These are phyloP conservation scores for Gnaphalium uliginosum DNA, from an alignment of 129 eudicot genomes.

Conservation along the genomic window DNA sequence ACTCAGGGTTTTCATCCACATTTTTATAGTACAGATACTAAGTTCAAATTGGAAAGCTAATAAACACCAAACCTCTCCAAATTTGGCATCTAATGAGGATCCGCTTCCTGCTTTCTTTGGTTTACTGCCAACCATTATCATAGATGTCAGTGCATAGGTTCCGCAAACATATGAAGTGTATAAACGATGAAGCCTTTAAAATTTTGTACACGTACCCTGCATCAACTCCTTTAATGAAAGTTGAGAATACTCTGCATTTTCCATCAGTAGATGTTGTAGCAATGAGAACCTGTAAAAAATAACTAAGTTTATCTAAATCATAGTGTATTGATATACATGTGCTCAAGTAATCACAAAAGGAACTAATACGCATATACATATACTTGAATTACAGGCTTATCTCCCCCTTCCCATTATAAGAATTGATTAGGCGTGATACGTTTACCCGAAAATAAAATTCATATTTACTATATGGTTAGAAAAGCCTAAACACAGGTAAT, in stretches of 20 bases:
- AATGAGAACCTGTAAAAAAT: conserved; percentile 55
- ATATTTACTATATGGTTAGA: background rate
- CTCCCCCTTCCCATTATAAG: background rate
- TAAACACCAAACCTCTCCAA: conserved; percentile 74
- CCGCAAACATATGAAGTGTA: background rate
- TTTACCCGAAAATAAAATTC: conserved; percentile 11
- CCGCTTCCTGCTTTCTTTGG: conserved; percentile 65
- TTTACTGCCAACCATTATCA: conserved; percentile 33
- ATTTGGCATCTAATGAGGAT: conserved; percentile 68
- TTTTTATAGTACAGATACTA: conserved; percentile 14
- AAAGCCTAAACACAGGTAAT: conserved; percentile 1
- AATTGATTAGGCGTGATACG: background rate
- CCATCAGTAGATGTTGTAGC: conserved; percentile 99
- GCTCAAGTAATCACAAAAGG: conserved; percentile 2
- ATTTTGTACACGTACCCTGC: conserved; percentile 53
- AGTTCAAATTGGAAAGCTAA: background rate
- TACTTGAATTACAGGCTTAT: background rate
- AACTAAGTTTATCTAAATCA: background rate
- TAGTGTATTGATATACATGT: conserved; percentile 4
- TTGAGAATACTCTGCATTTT: conserved; percentile 88
- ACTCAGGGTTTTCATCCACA: background rate
- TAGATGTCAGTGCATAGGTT: conserved; percentile 21
- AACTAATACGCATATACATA: conserved; percentile 8
- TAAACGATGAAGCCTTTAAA: conserved; percentile 24
- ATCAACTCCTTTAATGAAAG: conserved; percentile 95